Percentiles rank a stretch among this genome's conserved stretches.
phyloP scores from a whole-genome alignment of 129 eudicot species.

The Flaveria robusta region DNA sequence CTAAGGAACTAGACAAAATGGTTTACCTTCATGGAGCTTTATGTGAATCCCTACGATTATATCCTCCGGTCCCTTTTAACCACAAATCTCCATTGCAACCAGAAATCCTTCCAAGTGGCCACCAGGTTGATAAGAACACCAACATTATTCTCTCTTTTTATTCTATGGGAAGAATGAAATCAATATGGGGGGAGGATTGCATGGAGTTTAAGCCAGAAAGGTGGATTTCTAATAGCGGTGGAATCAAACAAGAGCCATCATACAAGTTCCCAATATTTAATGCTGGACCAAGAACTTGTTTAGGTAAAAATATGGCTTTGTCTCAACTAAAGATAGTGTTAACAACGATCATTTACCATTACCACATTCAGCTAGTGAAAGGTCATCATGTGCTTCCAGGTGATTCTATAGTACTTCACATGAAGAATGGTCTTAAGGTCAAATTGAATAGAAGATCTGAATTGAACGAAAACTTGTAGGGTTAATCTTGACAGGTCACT shows the following conservation, averaged over 20 bases:
- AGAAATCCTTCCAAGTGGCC: slow-evolving; percentile 62
- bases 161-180: slow-evolving; percentile 57
- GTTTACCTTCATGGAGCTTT: too few species aligned
- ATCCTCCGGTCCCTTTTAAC: too few species aligned
- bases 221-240: slow-evolving; percentile 50
- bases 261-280: slow-evolving; percentile 52
- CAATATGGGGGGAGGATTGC: slow-evolving; percentile 60
- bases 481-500: too few species aligned
- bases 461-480: too few species aligned
- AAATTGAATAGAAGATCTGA: slow-evolving; percentile 18
- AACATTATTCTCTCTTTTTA: slow-evolving; percentile 39
- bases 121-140: slow-evolving; percentile 27
- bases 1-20: too few species aligned
- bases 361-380: slow-evolving; percentile 40
- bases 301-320: slow-evolving; percentile 59
- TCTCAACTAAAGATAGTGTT: slow-evolving; percentile 53
- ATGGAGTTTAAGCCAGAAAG: slow-evolving; percentile 59
- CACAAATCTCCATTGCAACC: slow-evolving; percentile 37
- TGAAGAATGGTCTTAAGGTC: slow-evolving; percentile 59
- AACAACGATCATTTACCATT: slow-evolving; percentile 34
- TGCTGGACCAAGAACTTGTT: slow-evolving; percentile 59
- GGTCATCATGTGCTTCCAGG: slow-evolving; percentile 38
- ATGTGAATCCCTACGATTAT: too few species aligned
- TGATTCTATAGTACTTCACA: slow-evolving; percentile 37
- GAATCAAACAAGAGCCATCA: slow-evolving; percentile 52